Evolutionary conservation across 306 rosid species (phyloP), one percentile per base, ranked within the genome.

Genomic region (Mimosa pudica): DNA sequence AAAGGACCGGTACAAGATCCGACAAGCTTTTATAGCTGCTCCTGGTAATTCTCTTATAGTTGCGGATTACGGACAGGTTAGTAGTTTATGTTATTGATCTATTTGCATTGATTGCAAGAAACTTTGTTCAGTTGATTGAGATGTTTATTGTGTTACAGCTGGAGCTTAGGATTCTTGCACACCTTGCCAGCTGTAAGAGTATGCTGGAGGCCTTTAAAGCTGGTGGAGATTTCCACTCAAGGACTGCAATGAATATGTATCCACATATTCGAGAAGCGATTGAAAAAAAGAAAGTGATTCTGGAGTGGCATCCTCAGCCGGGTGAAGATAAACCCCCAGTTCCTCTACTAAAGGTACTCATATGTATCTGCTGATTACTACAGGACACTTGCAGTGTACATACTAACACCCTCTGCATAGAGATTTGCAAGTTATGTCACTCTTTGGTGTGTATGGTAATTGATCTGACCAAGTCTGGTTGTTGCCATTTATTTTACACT

Each of bases 201-300:
- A 94, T 94, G 98, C 82, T 91, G 87, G 97, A 89, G 48, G 98
- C 97, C 70, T 94, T 94, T 80, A 80, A 85, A 91, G 97, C 97
- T 66, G 98, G 98, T 61, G 97, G 98, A 77, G 98, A 94, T 89
- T 94, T 94, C 86, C 98, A 94, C 89, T 94, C 98, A 20, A 91
- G 98, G 83, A 94, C 98, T 8, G 98, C 98, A 58, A 87, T 94
- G 98, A 94, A 92, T 84, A 94, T 94, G 98, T 94, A 94, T 73
- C 95, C 96, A 24, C 91, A 92, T 85, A 92, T 94, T 84, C 92
- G 92, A 58, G 88, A 94, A 79, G 98, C 98, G 10, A 84, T 94
- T 77, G 90, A 88, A 72, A 78, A 85, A 32, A 86, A 85, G 81
- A 70, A 89, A 74, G 98, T 91, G 84, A 89, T 94, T 82, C 97